phyloP scores from a whole-genome alignment of 331 rosid species.

The Malus hybrid region DNA sequence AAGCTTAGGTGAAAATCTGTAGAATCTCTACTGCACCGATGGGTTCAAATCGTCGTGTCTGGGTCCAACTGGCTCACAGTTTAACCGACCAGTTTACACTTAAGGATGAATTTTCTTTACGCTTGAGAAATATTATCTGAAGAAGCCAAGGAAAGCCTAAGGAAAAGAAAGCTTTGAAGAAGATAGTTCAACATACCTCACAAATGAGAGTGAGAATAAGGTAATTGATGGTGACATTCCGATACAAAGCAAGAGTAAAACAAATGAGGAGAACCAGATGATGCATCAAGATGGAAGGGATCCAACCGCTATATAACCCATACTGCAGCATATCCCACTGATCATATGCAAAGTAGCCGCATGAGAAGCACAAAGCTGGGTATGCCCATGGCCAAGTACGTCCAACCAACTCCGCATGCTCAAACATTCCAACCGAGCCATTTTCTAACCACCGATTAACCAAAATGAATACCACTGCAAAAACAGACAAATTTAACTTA shows the following conservation, averaged over 20 bases:
- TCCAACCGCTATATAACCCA: slow-evolving; percentile 62
- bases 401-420: slow-evolving; percentile 69
- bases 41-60: background rate
- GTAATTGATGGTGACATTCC: slow-evolving; percentile 88
- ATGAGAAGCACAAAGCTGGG: slow-evolving; percentile 79
- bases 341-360: slow-evolving; percentile 96
- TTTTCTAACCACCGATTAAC: slow-evolving; percentile 32
- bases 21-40: too few species aligned
- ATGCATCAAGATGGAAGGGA: slow-evolving; percentile 79
- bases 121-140: background rate
- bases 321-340: slow-evolving; percentile 89
- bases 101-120: background rate
- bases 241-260: slow-evolving; percentile 83
- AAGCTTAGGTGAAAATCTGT: too few species aligned
- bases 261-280: slow-evolving; percentile 85
- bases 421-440: slow-evolving; percentile 62
- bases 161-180: slow-evolving; percentile 2
- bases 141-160: background rate
- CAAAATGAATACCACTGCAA: slow-evolving; percentile 71
- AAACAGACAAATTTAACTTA: background rate
- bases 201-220: slow-evolving; percentile 92
- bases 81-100: background rate
- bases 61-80: background rate
- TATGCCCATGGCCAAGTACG: slow-evolving; percentile 85
- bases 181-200: slow-evolving; percentile 43